These are phyloP conservation scores for Carex kokanica DNA, from an alignment of 176 grass and related monocot genomes.

Conservation along the genomic window DNA sequence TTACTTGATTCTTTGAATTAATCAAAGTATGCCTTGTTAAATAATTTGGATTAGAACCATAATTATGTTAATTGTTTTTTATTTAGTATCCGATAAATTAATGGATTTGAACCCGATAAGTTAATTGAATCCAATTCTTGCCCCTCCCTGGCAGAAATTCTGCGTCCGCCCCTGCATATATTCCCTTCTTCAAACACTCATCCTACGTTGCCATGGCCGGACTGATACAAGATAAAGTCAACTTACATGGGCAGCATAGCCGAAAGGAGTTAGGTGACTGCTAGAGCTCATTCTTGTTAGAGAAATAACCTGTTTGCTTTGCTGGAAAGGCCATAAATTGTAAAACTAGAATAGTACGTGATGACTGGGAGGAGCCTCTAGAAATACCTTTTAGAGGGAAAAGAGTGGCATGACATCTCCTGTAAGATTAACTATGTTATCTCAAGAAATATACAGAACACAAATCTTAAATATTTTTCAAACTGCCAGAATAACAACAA, in stretches of 20 bases:
- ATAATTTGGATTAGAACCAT: no score
- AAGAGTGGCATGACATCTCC: conserved; percentile 34
- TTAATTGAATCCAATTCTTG: no score
- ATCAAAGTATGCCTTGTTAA: no score
- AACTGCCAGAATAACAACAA: conserved; percentile 5
- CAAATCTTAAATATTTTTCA: neutral
- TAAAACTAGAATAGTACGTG: conserved; percentile 58
- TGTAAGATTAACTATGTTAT: conserved; percentile 31
- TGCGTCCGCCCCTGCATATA: no score
- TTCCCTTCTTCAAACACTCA: no score
- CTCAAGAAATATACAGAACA: neutral
- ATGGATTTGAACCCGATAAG: no score
- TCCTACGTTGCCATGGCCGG: no score
- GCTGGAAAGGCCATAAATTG: conserved; percentile 50
- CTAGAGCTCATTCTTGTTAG: conserved; percentile 69
- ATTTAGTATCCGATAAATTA: no score
- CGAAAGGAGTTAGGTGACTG: conserved; percentile 56
- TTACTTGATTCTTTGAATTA: no score
- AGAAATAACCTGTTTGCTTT: conserved; percentile 65
- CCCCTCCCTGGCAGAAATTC: no score
- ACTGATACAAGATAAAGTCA: neutral
- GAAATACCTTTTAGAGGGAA: conserved; percentile 5
- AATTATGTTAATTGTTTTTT: no score
- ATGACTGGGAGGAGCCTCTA: conserved; percentile 38
- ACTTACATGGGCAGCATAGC: conserved; percentile 86